Evolutionary conservation across 23 red algal species (phyloP), one percentile per base, ranked within the genome.

Genomic region (Agarophyton chilense): DNA sequence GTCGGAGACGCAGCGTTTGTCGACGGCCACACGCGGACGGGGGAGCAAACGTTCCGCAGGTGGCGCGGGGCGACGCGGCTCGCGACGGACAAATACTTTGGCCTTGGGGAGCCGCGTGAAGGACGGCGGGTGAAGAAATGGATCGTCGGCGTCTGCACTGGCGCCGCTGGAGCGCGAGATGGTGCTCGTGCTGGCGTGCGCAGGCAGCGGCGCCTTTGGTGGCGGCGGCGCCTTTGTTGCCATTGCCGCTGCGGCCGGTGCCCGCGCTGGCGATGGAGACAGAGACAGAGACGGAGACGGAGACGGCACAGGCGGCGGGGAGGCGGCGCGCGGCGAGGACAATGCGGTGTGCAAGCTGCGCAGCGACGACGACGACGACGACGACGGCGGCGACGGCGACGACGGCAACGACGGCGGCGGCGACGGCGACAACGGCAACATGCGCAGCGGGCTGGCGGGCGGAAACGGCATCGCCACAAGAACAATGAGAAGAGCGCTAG

Each of bases 21-120:
- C 77, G 54, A 16, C 50, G 21, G 77, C 42, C 21, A 22, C 49
- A 4, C 9, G 45, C 9, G 44, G 49, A 1, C 40, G 60, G 4
- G 60, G 60, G 7, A 65, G 24, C 31, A 28, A 35, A 34, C 25
- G 33, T 8, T 10, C 16, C 8, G 51, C 77, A 50, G 25, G 8
- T 4, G n/a, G 35, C 46, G 77, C 19, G 0, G 13, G 51, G 29
- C 46, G 54, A 35, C 51, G 49, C 28, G 46, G 77, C 21, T 80
- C 77, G 19, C 77, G 44, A 8, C 54, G 44, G 6, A 80, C 77
- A 38, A 80, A 80, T 0, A 80, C 77, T 32, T 61, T 55, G 19
- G 77, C 77, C 46, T 80, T 80, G 50, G 77, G 77, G 2, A 80
- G 77, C 10, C 77, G 77, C 4, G 51, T 61, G 77, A 61, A 58